A percentile compares a stretch with the other conserved stretches of the same genome.
phyloP scores from a whole-genome alignment of 1,284 basidiomycete genomes.

The Sanghuangporus weigelae region DNA sequence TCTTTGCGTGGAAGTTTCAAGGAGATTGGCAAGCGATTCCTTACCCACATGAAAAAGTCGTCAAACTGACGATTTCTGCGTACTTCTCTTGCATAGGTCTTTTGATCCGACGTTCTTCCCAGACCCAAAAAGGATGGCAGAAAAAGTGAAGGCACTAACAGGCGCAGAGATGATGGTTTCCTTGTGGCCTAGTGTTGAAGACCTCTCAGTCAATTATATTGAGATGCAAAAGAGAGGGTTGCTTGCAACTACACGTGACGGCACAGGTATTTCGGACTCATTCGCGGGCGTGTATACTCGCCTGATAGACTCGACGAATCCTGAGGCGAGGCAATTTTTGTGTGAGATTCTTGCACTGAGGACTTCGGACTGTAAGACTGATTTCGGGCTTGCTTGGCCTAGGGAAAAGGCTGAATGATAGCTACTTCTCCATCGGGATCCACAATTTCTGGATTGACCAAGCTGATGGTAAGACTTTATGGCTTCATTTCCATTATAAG shows the following conservation, averaged over 20 bases:
- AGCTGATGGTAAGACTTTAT: constrained; percentile 29
- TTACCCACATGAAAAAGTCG: not conserved
- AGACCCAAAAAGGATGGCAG: constrained; percentile 34
- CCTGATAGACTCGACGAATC: constrained; percentile 26
- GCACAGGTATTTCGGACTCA: constrained; percentile 35
- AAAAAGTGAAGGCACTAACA: constrained; percentile 34
- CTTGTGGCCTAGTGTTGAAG: constrained; percentile 38
- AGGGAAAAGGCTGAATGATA: constrained; percentile 38
- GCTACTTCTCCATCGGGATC: constrained; percentile 38
- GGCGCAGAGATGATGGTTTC: constrained; percentile 43
- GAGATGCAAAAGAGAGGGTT: constrained; percentile 31
- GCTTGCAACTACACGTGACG: constrained; percentile 35
- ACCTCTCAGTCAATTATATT: constrained; percentile 34
- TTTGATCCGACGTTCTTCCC: constrained; percentile 36
- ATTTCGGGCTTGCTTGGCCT: not conserved
- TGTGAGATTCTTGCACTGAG: constrained; percentile 21
- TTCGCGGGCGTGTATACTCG: constrained; percentile 37
- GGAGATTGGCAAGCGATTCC: constrained; percentile 31
- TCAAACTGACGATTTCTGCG: not conserved
- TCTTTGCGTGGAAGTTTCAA: constrained; percentile 39
- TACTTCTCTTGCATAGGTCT: constrained; percentile 24
- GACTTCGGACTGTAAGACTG: constrained; percentile 4
- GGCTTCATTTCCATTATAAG: not conserved
- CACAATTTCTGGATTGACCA: constrained; percentile 42
- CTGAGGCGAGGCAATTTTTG: constrained; percentile 23